phyloP scores from a whole-genome alignment of 305 asterid species.

The Ajuga reptans region DNA sequence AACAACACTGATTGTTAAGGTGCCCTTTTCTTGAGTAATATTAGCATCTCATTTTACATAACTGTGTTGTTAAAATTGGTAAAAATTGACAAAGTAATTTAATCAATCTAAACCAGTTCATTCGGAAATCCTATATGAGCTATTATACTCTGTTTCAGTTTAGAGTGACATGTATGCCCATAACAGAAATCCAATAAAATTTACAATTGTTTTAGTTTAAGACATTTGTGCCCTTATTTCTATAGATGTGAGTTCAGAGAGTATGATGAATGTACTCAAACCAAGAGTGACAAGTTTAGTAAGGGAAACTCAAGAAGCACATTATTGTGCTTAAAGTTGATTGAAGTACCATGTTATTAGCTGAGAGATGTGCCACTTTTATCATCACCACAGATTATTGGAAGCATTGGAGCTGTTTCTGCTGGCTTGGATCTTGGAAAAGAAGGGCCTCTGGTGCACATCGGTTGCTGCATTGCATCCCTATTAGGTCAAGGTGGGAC shows the following conservation, averaged over 20 bases:
- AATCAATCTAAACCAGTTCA: not conserved
- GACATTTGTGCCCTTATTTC: too few relatives aligned
- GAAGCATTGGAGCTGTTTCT: slow-evolving; percentile 90
- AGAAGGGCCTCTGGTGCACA: slow-evolving; percentile 87
- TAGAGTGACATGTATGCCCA: not conserved
- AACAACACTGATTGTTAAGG: slow-evolving; percentile 68
- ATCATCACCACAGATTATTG: slow-evolving; percentile 48
- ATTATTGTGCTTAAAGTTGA: slow-evolving; percentile 12
- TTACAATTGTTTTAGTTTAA: too few relatives aligned
- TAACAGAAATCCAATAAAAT: not conserved
- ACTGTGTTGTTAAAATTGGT: not conserved
- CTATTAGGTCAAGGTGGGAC: slow-evolving; percentile 82
- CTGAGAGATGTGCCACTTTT: slow-evolving; percentile 20
- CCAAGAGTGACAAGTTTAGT: not conserved
- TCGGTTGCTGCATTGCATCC: slow-evolving; percentile 76
- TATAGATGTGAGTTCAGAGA: not conserved
- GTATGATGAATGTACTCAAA: not conserved
- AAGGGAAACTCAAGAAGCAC: not conserved
- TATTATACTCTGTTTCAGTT: not conserved
- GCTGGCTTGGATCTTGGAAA: slow-evolving; percentile 87
- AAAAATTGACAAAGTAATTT: slow-evolving; percentile 10
- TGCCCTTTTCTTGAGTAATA: slow-evolving; percentile 19
- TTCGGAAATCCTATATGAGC: not conserved
- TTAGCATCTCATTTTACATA: not conserved
- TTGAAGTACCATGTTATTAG: slow-evolving; percentile 8